A percentile compares a stretch with the other conserved stretches of the same genome.
Evolutionary conservation across 1,284 basidiomycete species (phyloP).

Genomic region (Ganoderma sp.): DNA sequence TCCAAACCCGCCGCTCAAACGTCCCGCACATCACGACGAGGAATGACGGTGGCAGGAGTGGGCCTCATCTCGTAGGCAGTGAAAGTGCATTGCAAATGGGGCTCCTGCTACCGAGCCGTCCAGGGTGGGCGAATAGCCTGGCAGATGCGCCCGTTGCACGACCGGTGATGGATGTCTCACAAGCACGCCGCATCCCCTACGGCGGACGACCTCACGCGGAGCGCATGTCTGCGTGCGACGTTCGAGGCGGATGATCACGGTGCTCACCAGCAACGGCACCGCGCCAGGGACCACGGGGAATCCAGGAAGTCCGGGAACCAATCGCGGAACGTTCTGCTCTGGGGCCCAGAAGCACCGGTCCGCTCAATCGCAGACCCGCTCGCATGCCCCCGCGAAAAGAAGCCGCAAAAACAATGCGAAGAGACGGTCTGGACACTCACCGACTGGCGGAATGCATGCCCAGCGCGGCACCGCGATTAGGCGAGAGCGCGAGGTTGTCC

Average conservation of each 20-base stretch:
- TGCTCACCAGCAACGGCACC: neutral
- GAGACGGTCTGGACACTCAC: constrained; percentile 44
- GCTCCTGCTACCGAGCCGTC: neutral
- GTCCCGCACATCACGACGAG: neutral
- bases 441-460: constrained; percentile 49
- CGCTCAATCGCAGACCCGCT: neutral
- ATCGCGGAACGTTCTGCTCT: constrained; percentile 2
- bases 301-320: neutral
- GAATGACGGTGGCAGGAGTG: neutral
- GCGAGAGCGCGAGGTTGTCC: constrained; percentile 43
- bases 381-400: neutral
- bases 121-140: neutral
- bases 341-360: neutral
- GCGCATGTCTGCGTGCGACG: neutral
- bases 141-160: constrained; percentile 4
- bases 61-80: neutral
- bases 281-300: neutral
- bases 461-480: constrained; percentile 34
- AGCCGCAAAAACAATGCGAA: neutral
- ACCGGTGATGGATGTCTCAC: neutral
- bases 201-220: neutral
- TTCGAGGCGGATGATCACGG: neutral
- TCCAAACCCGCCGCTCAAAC: neutral
- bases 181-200: neutral
- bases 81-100: constrained; percentile 3